A percentile compares a stretch with the other conserved stretches of the same genome.
These are phyloP conservation scores for Arxiozyma heterogenica DNA, from an alignment of 1,139 yeast genomes.

Conservation along the genomic window DNA sequence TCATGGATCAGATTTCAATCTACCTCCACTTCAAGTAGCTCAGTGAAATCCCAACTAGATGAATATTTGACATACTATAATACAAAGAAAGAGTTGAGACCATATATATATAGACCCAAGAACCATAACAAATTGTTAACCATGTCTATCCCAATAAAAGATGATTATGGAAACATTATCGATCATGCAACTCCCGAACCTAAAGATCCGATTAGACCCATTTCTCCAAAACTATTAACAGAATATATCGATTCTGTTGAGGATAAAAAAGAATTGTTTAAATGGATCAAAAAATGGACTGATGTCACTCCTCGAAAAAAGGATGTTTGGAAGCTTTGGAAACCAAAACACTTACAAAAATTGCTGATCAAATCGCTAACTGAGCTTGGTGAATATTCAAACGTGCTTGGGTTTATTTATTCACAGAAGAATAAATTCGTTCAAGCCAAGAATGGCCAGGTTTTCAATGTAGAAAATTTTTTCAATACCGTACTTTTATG, in stretches of 20 bases:
- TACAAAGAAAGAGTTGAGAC: conserved; percentile 27
- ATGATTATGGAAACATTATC: neutral
- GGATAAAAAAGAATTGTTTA: conserved; percentile 30
- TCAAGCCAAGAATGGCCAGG: conserved; percentile 14
- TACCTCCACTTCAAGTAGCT: neutral
- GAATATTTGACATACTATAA: conserved; percentile 20
- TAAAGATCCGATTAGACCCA: conserved; percentile 30
- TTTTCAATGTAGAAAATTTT: conserved; percentile 23
- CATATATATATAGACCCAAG: conserved; percentile 38
- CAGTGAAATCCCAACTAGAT: conserved; percentile 10
- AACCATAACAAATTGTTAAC: conserved; percentile 44
- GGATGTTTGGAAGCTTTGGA: conserved; percentile 24
- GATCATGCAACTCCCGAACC: conserved; percentile 23
- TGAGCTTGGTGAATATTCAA: conserved; percentile 18
- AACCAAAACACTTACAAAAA: conserved; percentile 26
- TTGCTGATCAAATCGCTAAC: conserved; percentile 27
- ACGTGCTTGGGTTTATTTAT: conserved; percentile 17
- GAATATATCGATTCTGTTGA: conserved; percentile 29
- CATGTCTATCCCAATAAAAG: conserved; percentile 23
- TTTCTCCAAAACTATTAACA: conserved; percentile 30
- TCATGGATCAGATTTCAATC: neutral
- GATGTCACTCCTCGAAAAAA: conserved; percentile 20
- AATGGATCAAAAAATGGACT: conserved; percentile 28
- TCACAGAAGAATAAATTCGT: conserved; percentile 12
- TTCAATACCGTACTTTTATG: conserved; percentile 24